Base-by-base conservation (phyloP, 1,284 basidiomycete species). In the Ganoderma lucidum region DNA sequence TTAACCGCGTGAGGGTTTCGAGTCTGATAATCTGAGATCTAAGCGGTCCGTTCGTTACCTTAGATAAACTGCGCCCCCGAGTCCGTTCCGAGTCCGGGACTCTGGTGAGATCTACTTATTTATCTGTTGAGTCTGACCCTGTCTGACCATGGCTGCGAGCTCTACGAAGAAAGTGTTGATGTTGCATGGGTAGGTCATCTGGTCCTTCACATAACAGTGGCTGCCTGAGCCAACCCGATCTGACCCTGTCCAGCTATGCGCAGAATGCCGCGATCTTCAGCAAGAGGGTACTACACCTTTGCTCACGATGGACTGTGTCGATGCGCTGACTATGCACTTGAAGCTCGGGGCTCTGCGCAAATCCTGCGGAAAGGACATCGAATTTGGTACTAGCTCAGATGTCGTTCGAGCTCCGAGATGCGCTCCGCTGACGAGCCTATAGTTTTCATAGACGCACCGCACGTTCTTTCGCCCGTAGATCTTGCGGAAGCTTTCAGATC, bases 361-460 rank as follows among this genome's bases (percentile, higher is more conserved):
- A 77, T 84, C 90, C 67, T 88, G 89, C 72, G 87, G 84, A 58
- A 89, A 90, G 72, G 84, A 86, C 64, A 79, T 96, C 63, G 93
- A 96, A 72, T 83, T 94, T 64, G 90, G 93, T 93, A 76, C 60
- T 80, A 72, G 48, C 51, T 19, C 23, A 41, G 62, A 35, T 51
- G 63, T 51, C 48, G 44, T 3, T 60, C 44, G 41, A 12, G 6
- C 44, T 28, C 32, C 23, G 35, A 41, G 56, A 6, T 41, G 17
- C 64, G 60, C 55, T 41, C 45, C 62, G 61, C 71, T 39, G n/a
- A 64, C 61, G 28, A 44, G 37, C 32, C 19, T 37, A 15, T 53
- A 96, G 95, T 96, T 3, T 96, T 96, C 78, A 77, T 95, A 62
- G 93, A 96, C 75, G 93, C 88, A 0, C 93, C 95, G 12, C 85